Evolutionary conservation across 1,284 basidiomycete genomes (phyloP), one percentile per base, ranked within the genome.

Genomic region (Ustilago curta): DNA sequence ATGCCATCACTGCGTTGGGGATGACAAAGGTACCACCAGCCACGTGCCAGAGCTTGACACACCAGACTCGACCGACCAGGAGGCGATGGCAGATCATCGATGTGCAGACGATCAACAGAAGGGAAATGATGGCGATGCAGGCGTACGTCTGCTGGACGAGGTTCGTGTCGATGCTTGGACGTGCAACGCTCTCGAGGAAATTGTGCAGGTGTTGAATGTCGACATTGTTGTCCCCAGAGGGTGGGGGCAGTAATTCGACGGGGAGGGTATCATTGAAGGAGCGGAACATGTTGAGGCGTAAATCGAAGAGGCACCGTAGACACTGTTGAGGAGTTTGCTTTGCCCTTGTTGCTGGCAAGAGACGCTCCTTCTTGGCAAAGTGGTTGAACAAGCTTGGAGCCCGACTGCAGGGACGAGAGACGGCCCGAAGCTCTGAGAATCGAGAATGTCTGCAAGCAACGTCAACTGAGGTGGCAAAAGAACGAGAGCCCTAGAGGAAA

Each of bases 31-130:
- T 67, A 5, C 70, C 70, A 18, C 60, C 57, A 1, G 40, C 51
- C 25, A 72, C 70, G 18, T 35, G 51, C 64, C 63, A 67, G 23
- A 67, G 37, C 49, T 64, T 72, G 51, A 72, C 35, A 21, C 67
- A 55, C 70, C 70, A 72, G 5, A 59, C 63, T 42, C 56, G 63
- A 3, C 70, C 47, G 8, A 43, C 12, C 4, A 55, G n/a, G 23
- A 67, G 18, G 16, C 70, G 70, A 21, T 61, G 64, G 1, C 58
- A 27, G 18, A 72, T 29, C n/a, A 72, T 51, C 3, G 42, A 3
- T 6, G 9, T 21, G 7, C 31, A 23, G 3, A 63, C 35, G 14
- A 59, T 2, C 2, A 52, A 2, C 2, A 59, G 40, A 21, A 63
- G 14, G 7, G 18, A 5, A 8, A 63, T 27, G 21, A 63, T 18